phyloP scores from a whole-genome alignment of 495 filamentous ascomycete genomes.

The Penicillium fimorum region DNA sequence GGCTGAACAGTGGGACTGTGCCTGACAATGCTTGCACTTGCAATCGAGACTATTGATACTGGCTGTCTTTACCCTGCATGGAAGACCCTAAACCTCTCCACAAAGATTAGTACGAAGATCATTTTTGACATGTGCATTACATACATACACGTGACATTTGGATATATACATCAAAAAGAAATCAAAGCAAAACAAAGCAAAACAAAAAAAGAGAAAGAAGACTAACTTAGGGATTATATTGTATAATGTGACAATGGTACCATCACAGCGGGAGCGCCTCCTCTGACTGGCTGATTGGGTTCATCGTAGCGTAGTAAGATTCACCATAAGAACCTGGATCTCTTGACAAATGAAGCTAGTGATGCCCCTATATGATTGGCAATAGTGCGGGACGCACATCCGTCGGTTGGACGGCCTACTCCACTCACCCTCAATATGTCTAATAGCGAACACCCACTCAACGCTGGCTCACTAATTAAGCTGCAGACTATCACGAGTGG shows the following conservation, averaged over 20 bases:
- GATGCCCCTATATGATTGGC: background rate
- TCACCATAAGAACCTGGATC: background rate
- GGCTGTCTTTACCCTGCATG: constrained; percentile 12
- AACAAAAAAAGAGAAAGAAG: background rate
- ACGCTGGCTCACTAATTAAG: background rate
- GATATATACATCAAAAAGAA: background rate
- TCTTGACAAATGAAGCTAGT: background rate
- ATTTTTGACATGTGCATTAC: background rate
- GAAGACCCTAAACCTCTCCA: background rate
- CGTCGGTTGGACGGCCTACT: background rate
- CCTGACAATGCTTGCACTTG: background rate
- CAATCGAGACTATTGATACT: constrained; percentile 8
- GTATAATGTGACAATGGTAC: background rate
- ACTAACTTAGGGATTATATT: background rate
- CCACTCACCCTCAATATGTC: background rate
- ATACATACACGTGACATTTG: background rate
- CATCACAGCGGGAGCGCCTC: background rate
- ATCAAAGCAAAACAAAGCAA: background rate
- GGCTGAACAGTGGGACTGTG: background rate
- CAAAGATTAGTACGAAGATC: background rate
- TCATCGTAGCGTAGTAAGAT: background rate
- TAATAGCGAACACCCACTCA: background rate
- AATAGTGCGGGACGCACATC: background rate
- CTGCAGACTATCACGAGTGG: background rate
- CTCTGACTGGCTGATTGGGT: background rate